A percentile compares a stretch with the other conserved stretches of the same genome.
phyloP scores from a whole-genome alignment of 805 yeast genomes.

The Ogataea angusta region DNA sequence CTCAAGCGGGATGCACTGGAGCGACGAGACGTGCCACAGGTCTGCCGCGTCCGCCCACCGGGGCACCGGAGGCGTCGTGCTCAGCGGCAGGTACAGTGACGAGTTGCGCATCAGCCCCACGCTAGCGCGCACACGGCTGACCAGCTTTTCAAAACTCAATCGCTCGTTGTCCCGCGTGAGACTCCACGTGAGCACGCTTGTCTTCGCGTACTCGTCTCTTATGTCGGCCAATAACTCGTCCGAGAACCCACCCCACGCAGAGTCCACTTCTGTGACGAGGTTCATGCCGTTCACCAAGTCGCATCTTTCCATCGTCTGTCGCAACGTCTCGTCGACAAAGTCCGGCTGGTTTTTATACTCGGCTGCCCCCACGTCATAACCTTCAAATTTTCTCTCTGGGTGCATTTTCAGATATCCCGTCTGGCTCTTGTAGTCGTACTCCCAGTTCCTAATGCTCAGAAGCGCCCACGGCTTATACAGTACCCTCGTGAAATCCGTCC shows the following conservation, averaged over 20 bases:
- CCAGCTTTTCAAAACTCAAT: slow-evolving; percentile 12
- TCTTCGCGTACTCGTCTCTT: slow-evolving; percentile 66
- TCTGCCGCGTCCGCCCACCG: slow-evolving; percentile 25
- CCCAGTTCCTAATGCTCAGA: slow-evolving; percentile 58
- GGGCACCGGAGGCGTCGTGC: slow-evolving; percentile 24
- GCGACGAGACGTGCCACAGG: slow-evolving; percentile 43
- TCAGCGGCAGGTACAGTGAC: slow-evolving; percentile 56
- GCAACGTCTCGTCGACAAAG: slow-evolving; percentile 54
- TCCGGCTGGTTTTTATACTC: slow-evolving; percentile 53
- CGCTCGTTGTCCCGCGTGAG: slow-evolving; percentile 10
- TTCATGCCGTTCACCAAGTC: slow-evolving; percentile 74
- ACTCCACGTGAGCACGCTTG: slow-evolving; percentile 47
- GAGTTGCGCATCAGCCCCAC: slow-evolving; percentile 45
- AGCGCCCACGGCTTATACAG: slow-evolving; percentile 62
- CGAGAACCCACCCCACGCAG: slow-evolving; percentile 83
- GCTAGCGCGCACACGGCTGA: slow-evolving; percentile 45
- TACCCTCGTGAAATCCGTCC: slow-evolving; percentile 79
- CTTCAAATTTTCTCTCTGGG: slow-evolving; percentile 41
- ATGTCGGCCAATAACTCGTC: slow-evolving; percentile 47
- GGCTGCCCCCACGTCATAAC: slow-evolving; percentile 53
- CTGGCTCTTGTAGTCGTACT: slow-evolving; percentile 38
- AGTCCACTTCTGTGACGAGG: slow-evolving; percentile 64
- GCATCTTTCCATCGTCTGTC: slow-evolving; percentile 67
- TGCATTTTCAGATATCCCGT: slow-evolving; percentile 23
- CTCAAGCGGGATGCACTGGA: slow-evolving; percentile 43